Conservation (phyloP, 2,329 filamentous ascomycete genomes). For the Aureobasidium sp. region DNA sequence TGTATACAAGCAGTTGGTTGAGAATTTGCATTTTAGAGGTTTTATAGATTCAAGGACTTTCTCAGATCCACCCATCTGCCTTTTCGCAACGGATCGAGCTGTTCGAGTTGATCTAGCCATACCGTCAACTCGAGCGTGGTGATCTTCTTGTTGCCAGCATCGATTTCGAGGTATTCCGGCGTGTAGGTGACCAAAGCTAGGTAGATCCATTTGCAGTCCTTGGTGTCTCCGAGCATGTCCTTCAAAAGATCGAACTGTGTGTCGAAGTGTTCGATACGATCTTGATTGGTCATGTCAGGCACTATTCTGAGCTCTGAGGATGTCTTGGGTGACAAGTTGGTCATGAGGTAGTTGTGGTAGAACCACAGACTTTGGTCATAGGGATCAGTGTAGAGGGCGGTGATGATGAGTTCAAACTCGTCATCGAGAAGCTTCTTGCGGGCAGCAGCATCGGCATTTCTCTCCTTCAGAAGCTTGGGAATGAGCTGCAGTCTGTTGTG, state of each 20-base stretch:
- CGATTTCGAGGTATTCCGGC: conserved; percentile 49
- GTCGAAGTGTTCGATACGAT: conserved; percentile 59
- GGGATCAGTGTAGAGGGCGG: conserved; percentile 78
- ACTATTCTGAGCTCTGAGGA: conserved; percentile 53
- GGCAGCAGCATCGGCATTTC: conserved; percentile 54
- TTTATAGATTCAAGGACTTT: conserved; percentile 37
- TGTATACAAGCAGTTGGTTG: neutral
- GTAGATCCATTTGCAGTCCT: conserved; percentile 82
- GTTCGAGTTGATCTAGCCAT: conserved; percentile 58
- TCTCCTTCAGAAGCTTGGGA: conserved; percentile 64
- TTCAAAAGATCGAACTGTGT: conserved; percentile 68
- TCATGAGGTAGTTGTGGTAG: conserved; percentile 84
- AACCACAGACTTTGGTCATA: conserved; percentile 97
- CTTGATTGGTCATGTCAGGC: conserved; percentile 52
- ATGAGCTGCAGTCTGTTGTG: conserved; percentile 84
- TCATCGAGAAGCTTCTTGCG: conserved; percentile 65
- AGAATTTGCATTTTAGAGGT: conserved; percentile 33
- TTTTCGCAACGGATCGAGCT: conserved; percentile 65
- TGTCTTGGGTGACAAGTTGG: conserved; percentile 51
- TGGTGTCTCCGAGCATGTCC: conserved; percentile 58
- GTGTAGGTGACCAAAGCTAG: conserved; percentile 76
- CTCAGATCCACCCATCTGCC: conserved; percentile 71
- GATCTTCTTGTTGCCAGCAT: conserved; percentile 32
- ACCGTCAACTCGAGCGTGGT: conserved; percentile 39
- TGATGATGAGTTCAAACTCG: conserved; percentile 69